Base-by-base conservation (phyloP, 768 basidiomycete species). In the Lactarius vividus region DNA sequence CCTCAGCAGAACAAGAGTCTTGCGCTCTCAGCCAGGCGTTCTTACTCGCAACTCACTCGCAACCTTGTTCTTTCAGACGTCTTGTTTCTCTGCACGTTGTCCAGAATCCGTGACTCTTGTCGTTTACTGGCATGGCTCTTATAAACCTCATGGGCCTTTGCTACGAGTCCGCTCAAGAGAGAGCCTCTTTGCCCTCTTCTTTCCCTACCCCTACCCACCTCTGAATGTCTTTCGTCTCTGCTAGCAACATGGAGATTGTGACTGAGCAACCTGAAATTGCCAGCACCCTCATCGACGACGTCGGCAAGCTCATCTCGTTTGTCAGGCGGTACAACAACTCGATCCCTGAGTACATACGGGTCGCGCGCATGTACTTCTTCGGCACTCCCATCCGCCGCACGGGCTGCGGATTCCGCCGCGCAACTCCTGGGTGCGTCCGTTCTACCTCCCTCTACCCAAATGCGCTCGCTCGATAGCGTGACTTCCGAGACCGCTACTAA, bases 311-410 rank as follows among this genome's bases (percentile, higher is more conserved):
- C 58, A 6, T 53, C 53, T 52, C 20, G 10, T 67, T 67, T 53
- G 57, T 67, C 29, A 57, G 59, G 40, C 26, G 15, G 20, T 37
- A 63, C 44, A 23, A 62, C 62, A 62, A 62, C 26, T 33, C 66
- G 23, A n/a, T 57, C n/a, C 23, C 56, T 15, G 67, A 66, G 37
- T 65, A 65, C 59, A n/a, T 69, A 29, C 26, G 61, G n/a, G 57
- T 65, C 31, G 44, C 60, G 2, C 57, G 67, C 44, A 59, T 69
- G 65, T 69, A 67, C 44, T 26, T 66, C 13, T 69, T 69, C 10
- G 67, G 67, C 33, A 67, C 67, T 1, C 67, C 67, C 33, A 62
- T 69, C 33, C 65, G 67, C 13, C 65, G 67, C 46, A 57, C 10
- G n/a, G 67, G 46, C 9, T 10, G 40, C 23, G 18, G 26, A 28